A percentile compares a stretch with the other conserved stretches of the same genome.
Conservation (phyloP, 2,329 filamentous ascomycete genomes). For the Sarocladium brachiariae region DNA sequence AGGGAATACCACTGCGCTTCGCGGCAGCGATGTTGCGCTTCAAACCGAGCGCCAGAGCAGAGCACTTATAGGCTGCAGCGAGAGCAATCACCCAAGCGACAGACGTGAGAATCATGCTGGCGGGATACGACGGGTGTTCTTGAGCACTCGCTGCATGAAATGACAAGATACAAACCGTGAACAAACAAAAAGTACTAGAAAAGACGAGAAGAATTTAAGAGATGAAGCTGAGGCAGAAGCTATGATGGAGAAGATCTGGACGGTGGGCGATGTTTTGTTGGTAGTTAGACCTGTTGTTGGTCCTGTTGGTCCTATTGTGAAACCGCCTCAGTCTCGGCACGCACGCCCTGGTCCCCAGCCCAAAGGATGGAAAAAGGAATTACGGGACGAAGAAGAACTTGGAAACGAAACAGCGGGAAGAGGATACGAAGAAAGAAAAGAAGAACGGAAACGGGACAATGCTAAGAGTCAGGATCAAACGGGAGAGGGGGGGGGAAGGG, state of each 20-base stretch:
- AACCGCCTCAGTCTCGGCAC: neutral
- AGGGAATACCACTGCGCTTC: constrained; percentile 44
- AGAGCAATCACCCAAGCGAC: neutral
- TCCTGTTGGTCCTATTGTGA: neutral
- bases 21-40: constrained; percentile 39
- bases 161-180: too few species aligned
- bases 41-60: neutral
- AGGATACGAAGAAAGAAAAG: neutral
- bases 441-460: too few species aligned
- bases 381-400: neutral
- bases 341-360: neutral
- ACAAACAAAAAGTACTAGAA: too few species aligned
- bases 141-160: too few species aligned
- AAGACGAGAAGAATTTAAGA: neutral
- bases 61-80: neutral
- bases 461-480: too few species aligned
- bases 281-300: neutral
- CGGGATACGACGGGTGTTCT: too few species aligned
- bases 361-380: neutral
- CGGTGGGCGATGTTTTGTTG: neutral
- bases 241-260: neutral
- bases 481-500: too few species aligned
- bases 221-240: neutral
- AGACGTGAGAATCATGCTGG: constrained; percentile 1
- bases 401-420: too few species aligned